These are phyloP conservation scores for Solanum phureja DNA, from an alignment of 257 asterid species.

Conservation along the genomic window DNA sequence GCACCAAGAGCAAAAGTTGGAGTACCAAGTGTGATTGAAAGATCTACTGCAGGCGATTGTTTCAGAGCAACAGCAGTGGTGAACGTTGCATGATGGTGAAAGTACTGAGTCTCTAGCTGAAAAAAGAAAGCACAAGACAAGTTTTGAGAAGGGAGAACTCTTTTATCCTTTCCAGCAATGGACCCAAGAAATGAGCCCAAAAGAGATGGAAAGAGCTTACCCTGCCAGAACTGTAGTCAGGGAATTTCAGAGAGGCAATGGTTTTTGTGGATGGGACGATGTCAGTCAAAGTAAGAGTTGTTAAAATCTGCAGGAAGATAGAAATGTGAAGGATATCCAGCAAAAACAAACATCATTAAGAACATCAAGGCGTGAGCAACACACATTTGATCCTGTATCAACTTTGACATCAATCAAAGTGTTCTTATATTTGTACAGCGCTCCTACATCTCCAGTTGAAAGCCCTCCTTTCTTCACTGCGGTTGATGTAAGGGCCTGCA, in stretches of 20 bases:
- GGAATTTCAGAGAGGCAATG: slow-evolving; percentile 53
- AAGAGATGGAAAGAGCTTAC: slow-evolving; percentile 16
- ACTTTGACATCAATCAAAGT: slow-evolving; percentile 57
- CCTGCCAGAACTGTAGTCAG: slow-evolving; percentile 77
- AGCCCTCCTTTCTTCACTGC: slow-evolving; percentile 75
- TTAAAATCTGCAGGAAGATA: slow-evolving; percentile 38
- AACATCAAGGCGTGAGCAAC: slow-evolving; percentile 6
- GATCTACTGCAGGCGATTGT: slow-evolving; percentile 58
- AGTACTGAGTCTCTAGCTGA: slow-evolving; percentile 76
- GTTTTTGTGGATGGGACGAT: slow-evolving; percentile 74
- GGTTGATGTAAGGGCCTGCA: slow-evolving; percentile 73
- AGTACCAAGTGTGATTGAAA: slow-evolving; percentile 64
- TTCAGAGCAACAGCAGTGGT: slow-evolving; percentile 59
- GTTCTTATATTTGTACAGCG: slow-evolving; percentile 53
- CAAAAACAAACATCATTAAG: background rate
- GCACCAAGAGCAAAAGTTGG: slow-evolving; percentile 85
- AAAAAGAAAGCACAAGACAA: background rate
- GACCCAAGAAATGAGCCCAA: background rate
- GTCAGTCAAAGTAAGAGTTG: slow-evolving; percentile 44
- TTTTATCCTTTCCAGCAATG: background rate
- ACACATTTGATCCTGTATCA: slow-evolving; percentile 87
- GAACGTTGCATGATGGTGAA: slow-evolving; percentile 73
- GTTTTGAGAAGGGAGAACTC: background rate
- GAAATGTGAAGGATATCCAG: slow-evolving; percentile 1
- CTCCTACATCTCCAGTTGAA: slow-evolving; percentile 77